These are phyloP conservation scores for Stachybotrys echinatus DNA, from an alignment of 2,329 filamentous ascomycete genomes.

Conservation along the genomic window DNA sequence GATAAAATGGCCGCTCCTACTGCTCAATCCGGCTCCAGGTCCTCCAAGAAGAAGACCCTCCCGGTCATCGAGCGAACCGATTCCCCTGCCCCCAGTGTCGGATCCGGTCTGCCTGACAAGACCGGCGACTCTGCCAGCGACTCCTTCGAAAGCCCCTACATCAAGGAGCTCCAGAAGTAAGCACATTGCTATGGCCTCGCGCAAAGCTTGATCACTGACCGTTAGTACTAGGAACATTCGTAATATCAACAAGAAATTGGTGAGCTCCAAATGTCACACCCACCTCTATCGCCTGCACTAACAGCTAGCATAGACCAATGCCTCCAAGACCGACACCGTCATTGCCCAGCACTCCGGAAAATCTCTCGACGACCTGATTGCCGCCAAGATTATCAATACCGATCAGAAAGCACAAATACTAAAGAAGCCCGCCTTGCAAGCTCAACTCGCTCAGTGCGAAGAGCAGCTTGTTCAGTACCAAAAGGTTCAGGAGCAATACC, in stretches of 20 bases:
- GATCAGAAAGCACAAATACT: slow-evolving; percentile 73
- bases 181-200: slow-evolving; percentile 18
- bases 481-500: slow-evolving; percentile 70
- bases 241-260: slow-evolving; percentile 91
- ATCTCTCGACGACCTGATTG: slow-evolving; percentile 68
- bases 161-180: slow-evolving; percentile 89
- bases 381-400: slow-evolving; percentile 67
- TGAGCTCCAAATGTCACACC: slow-evolving; percentile 39
- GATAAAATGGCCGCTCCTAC: slow-evolving; percentile 56
- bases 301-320: slow-evolving; percentile 50
- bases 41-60: slow-evolving; percentile 61
- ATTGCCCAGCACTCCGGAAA: slow-evolving; percentile 65
- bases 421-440: slow-evolving; percentile 69
- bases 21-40: slow-evolving; percentile 57
- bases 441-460: slow-evolving; percentile 64
- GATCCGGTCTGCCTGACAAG: slow-evolving; percentile 43
- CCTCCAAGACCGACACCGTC: slow-evolving; percentile 66
- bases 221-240: slow-evolving; percentile 66
- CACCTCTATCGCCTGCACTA: neutral
- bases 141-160: slow-evolving; percentile 66
- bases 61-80: slow-evolving; percentile 47
- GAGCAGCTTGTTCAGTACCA: slow-evolving; percentile 70
- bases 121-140: slow-evolving; percentile 54
- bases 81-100: slow-evolving; percentile 46
- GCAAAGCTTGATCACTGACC: slow-evolving; percentile 10